Conservation (phyloP, 257 asterid species). For the Lavandula angustifolia region DNA sequence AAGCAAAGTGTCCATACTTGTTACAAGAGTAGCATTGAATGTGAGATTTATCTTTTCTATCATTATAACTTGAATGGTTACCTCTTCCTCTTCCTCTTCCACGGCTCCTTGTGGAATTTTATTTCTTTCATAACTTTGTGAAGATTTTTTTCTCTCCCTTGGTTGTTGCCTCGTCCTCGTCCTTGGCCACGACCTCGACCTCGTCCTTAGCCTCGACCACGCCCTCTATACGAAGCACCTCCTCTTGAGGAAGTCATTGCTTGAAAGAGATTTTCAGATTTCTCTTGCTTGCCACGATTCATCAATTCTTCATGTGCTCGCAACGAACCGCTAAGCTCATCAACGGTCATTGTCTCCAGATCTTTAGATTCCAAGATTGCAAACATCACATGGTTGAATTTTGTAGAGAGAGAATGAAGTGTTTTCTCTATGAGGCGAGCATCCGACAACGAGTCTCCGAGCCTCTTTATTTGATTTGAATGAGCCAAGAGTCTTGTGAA, state of each 20-base stretch:
- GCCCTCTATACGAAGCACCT: too few relatives aligned
- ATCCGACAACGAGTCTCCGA: too few relatives aligned
- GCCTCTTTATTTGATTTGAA: too few relatives aligned
- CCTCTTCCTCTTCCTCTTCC: background rate
- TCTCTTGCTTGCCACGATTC: background rate
- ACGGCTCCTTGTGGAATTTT: background rate
- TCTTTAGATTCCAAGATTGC: conserved; percentile 1
- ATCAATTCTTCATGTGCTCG: background rate
- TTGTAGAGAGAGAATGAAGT: background rate
- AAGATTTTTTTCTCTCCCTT: conserved; percentile 3
- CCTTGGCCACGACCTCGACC: background rate
- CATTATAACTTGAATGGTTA: background rate
- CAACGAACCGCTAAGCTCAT: background rate
- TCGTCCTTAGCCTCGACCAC: too few relatives aligned
- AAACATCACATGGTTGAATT: conserved; percentile 1
- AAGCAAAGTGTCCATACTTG: background rate
- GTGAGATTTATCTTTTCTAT: background rate
- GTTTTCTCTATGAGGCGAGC: too few relatives aligned
- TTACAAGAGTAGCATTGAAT: background rate
- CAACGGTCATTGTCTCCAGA: background rate
- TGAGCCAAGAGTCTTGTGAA: too few relatives aligned
- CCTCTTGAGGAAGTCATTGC: background rate
- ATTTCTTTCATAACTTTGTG: background rate
- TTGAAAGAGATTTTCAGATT: background rate
- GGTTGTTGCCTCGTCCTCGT: background rate